Evolutionary conservation across 805 yeast genomes (phyloP).

Genomic region (Wickerhamomyces silvicola): DNA sequence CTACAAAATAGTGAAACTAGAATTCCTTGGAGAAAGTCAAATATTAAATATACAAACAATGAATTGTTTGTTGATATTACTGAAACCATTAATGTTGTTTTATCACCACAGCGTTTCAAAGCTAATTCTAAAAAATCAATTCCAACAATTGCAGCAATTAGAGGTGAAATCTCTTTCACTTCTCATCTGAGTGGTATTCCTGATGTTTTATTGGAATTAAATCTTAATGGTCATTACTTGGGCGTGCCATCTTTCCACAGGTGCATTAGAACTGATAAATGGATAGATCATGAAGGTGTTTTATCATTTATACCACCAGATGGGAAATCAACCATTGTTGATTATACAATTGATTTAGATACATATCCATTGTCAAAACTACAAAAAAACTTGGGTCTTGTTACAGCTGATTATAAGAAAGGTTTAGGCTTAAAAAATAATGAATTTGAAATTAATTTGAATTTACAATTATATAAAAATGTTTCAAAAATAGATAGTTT

Average conservation of each 20-base stretch:
- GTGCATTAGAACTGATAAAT: conserved; percentile 51
- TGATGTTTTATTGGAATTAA: conserved; percentile 51
- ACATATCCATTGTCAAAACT: conserved; percentile 11
- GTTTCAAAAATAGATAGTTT: conserved; percentile 45
- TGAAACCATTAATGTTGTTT: conserved; percentile 56
- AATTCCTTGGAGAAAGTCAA: conserved; percentile 74
- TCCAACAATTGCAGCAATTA: conserved; percentile 47
- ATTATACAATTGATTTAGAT: conserved; percentile 54
- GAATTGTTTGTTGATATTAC: conserved; percentile 81
- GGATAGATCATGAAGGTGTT: conserved; percentile 40
- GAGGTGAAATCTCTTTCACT: conserved; percentile 58
- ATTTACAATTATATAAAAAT: conserved; percentile 30
- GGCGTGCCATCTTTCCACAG: conserved; percentile 63
- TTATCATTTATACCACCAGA: conserved; percentile 85
- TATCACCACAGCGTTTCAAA: conserved; percentile 26
- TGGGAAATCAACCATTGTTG: conserved; percentile 58
- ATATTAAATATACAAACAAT: conserved; percentile 68
- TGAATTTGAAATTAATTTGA: conserved; percentile 31
- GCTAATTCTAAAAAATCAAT: conserved; percentile 21
- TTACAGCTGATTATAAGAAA: conserved; percentile 24
- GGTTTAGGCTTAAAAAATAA: conserved; percentile 29
- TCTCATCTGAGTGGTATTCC: conserved; percentile 79
- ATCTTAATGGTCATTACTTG: conserved; percentile 38
- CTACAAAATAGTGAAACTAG: conserved; percentile 14
- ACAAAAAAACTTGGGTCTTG: conserved; percentile 20